phyloP scores from a whole-genome alignment of 2,329 filamentous ascomycete species.

The Penicillium hesseltinei region DNA sequence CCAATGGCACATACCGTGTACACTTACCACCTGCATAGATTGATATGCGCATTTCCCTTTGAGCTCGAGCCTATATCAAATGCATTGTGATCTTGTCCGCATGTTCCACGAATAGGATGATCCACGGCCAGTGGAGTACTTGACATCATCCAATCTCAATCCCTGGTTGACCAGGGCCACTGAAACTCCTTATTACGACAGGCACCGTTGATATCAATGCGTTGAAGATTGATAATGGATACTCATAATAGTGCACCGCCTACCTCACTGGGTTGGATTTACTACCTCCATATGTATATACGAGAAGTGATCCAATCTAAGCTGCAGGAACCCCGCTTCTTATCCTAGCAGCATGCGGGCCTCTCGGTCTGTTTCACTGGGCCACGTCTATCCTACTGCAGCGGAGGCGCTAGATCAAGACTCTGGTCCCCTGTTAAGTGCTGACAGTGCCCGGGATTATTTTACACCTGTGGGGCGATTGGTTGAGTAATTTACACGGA shows the following conservation, averaged over 20 bases:
- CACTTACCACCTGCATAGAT: background rate
- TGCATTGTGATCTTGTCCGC: conserved; percentile 1
- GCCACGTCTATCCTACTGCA: conserved; percentile 11
- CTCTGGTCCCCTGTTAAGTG: conserved; percentile 12
- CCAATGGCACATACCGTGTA: background rate
- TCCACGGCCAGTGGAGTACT: background rate
- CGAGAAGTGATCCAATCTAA: conserved; percentile 1
- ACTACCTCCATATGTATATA: too few species aligned
- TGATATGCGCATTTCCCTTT: background rate
- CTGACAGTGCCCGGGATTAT: conserved; percentile 15
- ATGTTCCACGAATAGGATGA: background rate
- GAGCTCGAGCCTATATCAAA: background rate
- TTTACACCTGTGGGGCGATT: conserved; percentile 3
- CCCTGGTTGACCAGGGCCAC: background rate
- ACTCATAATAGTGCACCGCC: conserved; percentile 2
- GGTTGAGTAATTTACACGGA: background rate
- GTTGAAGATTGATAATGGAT: conserved; percentile 19
- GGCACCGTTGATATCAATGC: conserved; percentile 4
- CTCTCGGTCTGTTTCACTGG: conserved; percentile 1
- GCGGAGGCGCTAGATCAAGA: conserved; percentile 13
- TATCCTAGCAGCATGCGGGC: conserved; percentile 2
- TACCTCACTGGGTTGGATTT: background rate
- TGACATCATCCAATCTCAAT: background rate
- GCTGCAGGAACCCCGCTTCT: conserved; percentile 6
- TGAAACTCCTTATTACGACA: background rate